Evolutionary conservation across 1,284 basidiomycete genomes (phyloP), one percentile per base, ranked within the genome.

Genomic region (Phylloporus sp.): DNA sequence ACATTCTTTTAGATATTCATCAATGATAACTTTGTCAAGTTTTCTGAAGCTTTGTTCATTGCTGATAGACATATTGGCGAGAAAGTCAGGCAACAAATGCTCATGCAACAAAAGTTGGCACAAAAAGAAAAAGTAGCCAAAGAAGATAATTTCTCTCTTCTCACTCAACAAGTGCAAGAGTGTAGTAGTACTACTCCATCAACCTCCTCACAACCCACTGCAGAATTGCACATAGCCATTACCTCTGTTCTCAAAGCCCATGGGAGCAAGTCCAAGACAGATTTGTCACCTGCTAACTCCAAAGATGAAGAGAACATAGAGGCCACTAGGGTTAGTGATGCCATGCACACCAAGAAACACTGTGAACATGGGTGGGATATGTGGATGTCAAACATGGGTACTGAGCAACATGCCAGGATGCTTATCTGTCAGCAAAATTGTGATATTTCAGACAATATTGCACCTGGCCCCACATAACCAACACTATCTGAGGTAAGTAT

Each of bases 21-120:
- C 81, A 99, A 99, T 77, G 98, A 99, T 82, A 97, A 97, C 81
- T 99, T 99, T n/a, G n/a, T n/a, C n/a, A n/a, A n/a, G n/a, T n/a
- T 99, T 80, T 97, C 97, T 5, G 97, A 99, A 84, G 91, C 98
- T 3, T 85, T 99, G 57, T 97, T 94, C 77, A 88, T 99, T 62
- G 97, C 98, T n/a, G 97, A 99, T 78, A 89, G 97, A 68, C 98
- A 99, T 82, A 96, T 98, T 3, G 92, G 98, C 63, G 97, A 99
- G 77, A 97, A 99, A 83, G 98, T 99, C 47, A 90, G 96, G 32
- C 96, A 99, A 79, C 93, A 97, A 65, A 86, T 96, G 19, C 88
- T 98, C 69, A 98, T 99, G 97, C 97, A 99, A 80, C 97, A 99
- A 81, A 96, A 98, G 78, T 87, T 99, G 27, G 96, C 96, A 8